Conservation (phyloP, 2,329 filamentous ascomycete species). For the Periconia macrospinosa region DNA sequence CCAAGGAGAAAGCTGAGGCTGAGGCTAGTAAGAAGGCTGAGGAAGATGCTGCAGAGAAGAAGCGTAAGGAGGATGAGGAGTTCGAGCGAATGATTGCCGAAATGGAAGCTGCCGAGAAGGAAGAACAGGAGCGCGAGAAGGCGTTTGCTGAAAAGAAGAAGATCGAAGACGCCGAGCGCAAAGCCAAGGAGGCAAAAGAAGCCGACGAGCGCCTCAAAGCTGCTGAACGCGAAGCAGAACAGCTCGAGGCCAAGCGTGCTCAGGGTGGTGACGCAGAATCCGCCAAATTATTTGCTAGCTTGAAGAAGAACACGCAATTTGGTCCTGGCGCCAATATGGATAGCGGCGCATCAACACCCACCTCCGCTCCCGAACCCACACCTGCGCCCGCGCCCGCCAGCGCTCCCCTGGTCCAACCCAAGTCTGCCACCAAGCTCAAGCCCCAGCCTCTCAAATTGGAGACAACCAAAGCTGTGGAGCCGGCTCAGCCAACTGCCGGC, state of each 20-base stretch:
- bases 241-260: slow-evolving; percentile 48
- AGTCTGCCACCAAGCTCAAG: slow-evolving; percentile 67
- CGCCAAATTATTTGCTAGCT: slow-evolving; percentile 48
- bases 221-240: slow-evolving; percentile 53
- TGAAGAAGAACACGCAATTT: slow-evolving; percentile 53
- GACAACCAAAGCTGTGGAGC: slow-evolving; percentile 83
- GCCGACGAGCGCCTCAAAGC: slow-evolving; percentile 57
- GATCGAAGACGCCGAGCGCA: slow-evolving; percentile 61
- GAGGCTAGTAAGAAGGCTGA: slow-evolving; percentile 21
- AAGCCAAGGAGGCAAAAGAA: slow-evolving; percentile 56
- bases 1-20: slow-evolving; percentile 38
- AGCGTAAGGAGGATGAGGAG: slow-evolving; percentile 46
- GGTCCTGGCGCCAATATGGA: slow-evolving; percentile 47
- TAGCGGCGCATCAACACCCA: slow-evolving; percentile 16
- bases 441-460: slow-evolving; percentile 87
- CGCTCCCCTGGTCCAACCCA: slow-evolving; percentile 24
- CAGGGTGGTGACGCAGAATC: slow-evolving; percentile 47
- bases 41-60: slow-evolving; percentile 31
- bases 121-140: slow-evolving; percentile 68
- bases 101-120: slow-evolving; percentile 50
- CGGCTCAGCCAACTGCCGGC: slow-evolving; percentile 88
- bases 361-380: slow-evolving; percentile 56
- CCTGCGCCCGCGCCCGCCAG: slow-evolving; percentile 53
- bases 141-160: slow-evolving; percentile 71
- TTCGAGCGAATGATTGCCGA: slow-evolving; percentile 65